Percentiles rank a stretch among this genome's conserved stretches.
Conservation (phyloP, 805 yeast species). For the Scheffersomyces amazonensis region DNA sequence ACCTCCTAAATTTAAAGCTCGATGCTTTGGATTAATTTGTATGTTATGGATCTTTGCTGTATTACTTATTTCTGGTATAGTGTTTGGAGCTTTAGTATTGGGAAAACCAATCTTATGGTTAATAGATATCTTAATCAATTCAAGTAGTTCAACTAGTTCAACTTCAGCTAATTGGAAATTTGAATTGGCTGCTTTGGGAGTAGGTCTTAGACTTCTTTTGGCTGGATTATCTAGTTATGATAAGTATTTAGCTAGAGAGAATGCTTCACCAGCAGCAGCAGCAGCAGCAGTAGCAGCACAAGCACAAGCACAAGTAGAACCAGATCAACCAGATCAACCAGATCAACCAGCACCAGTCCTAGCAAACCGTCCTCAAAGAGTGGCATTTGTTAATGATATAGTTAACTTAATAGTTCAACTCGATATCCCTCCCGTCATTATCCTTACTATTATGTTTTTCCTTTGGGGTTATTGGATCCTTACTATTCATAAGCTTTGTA, state of each 20-base stretch:
- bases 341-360: not conserved
- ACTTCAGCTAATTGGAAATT: not conserved
- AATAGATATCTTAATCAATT: not conserved
- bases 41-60: constrained; percentile 48
- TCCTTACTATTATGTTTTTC: constrained; percentile 1
- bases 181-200: constrained; percentile 15
- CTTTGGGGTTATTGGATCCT: constrained; percentile 18
- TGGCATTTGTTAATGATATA: not conserved
- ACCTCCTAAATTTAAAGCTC: constrained; percentile 70
- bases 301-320: not conserved
- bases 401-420: not conserved
- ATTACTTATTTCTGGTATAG: constrained; percentile 20
- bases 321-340: not conserved
- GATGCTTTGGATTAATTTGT: constrained; percentile 50
- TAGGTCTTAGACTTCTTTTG: constrained; percentile 16
- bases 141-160: not conserved
- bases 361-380: not conserved
- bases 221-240: constrained; percentile 9
- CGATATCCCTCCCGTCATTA: not conserved
- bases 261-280: not conserved
- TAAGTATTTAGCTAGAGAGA: constrained; percentile 1
- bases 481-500: constrained; percentile 16
- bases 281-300: constrained; percentile 1
- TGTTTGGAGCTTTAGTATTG: constrained; percentile 19
- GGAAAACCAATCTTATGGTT: constrained; percentile 24